phyloP scores from a whole-genome alignment of 148 eudicot genomes.

The Diospyros lotus region DNA sequence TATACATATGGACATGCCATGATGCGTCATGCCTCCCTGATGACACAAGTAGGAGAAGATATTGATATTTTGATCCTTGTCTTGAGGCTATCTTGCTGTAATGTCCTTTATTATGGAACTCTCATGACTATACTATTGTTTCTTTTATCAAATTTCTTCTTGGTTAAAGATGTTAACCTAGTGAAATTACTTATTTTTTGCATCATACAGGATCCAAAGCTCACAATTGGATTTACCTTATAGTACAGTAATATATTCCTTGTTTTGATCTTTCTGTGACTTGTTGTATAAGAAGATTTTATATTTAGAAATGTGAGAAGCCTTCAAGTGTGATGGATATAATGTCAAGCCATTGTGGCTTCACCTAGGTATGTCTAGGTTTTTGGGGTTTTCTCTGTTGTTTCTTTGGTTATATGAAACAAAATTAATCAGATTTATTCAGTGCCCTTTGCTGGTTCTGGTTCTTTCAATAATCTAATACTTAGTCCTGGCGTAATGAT shows the following conservation, averaged over 20 bases:
- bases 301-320: neutral
- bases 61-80: neutral
- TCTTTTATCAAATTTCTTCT: neutral
- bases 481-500: neutral
- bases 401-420: neutral
- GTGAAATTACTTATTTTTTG: neutral
- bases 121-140: neutral
- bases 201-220: neutral
- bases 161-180: neutral
- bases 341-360: neutral
- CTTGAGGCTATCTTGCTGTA: neutral
- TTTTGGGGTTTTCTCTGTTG: neutral
- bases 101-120: neutral
- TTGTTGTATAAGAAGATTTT: neutral
- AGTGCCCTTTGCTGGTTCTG: neutral
- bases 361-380: neutral
- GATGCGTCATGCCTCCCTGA: too few species aligned
- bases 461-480: neutral
- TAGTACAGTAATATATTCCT: neutral
- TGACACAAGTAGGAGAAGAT: neutral
- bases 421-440: neutral
- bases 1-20: neutral
- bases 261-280: neutral
- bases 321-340: neutral
- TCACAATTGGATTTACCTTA: neutral